Base-by-base conservation (phyloP, 306 rosid genomes). In the Prosopis cineraria region DNA sequence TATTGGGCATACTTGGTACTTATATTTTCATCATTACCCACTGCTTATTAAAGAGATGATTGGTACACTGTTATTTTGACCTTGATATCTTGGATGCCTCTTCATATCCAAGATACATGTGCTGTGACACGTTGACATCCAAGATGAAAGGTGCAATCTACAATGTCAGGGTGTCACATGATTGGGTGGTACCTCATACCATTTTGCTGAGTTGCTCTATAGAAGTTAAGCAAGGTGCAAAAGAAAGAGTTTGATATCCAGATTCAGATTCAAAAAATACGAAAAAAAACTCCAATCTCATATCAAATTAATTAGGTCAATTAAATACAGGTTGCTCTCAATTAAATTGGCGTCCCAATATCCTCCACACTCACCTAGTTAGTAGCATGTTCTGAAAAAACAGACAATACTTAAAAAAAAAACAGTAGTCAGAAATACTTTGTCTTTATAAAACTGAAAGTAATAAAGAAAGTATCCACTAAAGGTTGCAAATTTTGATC, bases 401-500 rank as follows among this genome's bases (percentile, higher is more conserved):
- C 33, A 50, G 58, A 50, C 19, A 50, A 7, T 50, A n/a, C 24
- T 50, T 50, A 2, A 50, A 50, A n/a, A n/a, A n/a, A 43, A 50
- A n/a, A 11, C 22, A 66, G 71, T 27, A 10, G 20, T 41, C 25
- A 7, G 19, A 50, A 50, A 50, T 50, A 50, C 25, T 19, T 17
- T 50, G 12, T 20, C 27, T 50, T 6, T 14, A 72, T 20, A 66
- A 20, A 39, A 66, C 31, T 20, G 13, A 41, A 24, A 41, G 69
- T 68, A 29, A 68, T 44, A 68, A 40, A 76, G 47, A 58, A 72
- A 39, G 68, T 62, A 79, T 72, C 39, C 59, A 41, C 41, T 52
- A 70, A 39, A 79, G 78, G 13, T 50, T 58, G 36, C 47, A 74
- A 73, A 58, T 68, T 64, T 48, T 56, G 68, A 68, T 24, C 63